phyloP scores from a whole-genome alignment of 2,329 filamentous ascomycete genomes.

The Samsoniella hepiali region DNA sequence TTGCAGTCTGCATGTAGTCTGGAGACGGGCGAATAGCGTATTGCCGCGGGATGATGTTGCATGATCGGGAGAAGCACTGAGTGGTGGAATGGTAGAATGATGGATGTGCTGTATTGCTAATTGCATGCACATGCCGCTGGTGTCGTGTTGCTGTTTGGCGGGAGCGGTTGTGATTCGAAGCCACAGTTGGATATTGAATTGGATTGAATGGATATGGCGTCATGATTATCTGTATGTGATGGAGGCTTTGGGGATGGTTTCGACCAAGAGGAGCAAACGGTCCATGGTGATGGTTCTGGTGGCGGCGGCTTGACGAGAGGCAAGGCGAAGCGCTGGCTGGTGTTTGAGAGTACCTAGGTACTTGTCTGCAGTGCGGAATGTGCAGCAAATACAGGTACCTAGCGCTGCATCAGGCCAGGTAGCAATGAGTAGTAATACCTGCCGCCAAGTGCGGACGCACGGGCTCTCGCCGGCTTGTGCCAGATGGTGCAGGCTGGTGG shows the following conservation, averaged over 20 bases:
- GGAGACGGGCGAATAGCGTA: not conserved
- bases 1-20: not conserved
- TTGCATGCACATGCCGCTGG: not conserved
- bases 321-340: not conserved
- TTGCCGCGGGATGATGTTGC: not conserved
- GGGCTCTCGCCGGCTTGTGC: slow-evolving; percentile 1
- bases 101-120: not conserved
- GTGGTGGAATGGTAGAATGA: not conserved
- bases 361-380: not conserved
- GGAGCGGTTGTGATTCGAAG: not conserved
- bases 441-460: slow-evolving; percentile 8
- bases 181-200: not conserved
- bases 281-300: not conserved
- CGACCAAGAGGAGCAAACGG: slow-evolving; percentile 2
- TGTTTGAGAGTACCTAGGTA: not conserved
- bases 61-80: not conserved
- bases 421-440: not conserved
- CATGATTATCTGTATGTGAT: not conserved
- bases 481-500: not conserved
- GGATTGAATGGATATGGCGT: not conserved
- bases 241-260: not conserved
- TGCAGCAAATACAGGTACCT: not conserved
- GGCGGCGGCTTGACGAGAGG: not conserved
- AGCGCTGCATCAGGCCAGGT: not conserved
- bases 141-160: not conserved